These are phyloP conservation scores for Leonotis leonurus DNA, from an alignment of 257 asterid species.

Conservation along the genomic window DNA sequence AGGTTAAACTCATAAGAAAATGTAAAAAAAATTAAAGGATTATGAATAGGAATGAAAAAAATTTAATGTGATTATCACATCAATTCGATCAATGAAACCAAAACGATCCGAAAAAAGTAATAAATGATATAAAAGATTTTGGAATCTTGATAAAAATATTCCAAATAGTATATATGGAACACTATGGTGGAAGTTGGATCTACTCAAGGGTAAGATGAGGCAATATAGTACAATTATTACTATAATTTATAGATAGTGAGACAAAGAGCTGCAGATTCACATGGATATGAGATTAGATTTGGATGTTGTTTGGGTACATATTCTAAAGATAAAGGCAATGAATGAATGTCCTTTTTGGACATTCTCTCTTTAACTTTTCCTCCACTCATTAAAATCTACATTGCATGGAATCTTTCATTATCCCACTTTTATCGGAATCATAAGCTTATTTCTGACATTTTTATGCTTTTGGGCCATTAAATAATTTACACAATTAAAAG, in stretches of 20 bases:
- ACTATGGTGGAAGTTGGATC: neutral
- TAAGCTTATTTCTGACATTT: neutral
- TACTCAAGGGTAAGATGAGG: neutral
- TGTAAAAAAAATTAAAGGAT: no score
- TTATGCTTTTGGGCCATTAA: neutral
- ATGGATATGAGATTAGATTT: slow-evolving; percentile 19
- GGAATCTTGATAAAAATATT: no score
- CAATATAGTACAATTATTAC: neutral
- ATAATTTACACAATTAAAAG: no score
- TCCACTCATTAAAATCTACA: neutral
- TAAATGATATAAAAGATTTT: no score
- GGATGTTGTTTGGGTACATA: slow-evolving; percentile 10
- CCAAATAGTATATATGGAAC: no score
- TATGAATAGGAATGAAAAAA: no score
- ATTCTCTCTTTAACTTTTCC: slow-evolving; percentile 12
- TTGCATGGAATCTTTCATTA: neutral
- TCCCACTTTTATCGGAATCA: neutral
- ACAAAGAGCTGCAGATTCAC: slow-evolving; percentile 21
- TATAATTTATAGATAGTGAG: slow-evolving; percentile 3
- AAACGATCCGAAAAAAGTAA: no score
- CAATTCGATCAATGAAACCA: no score
- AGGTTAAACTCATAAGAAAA: no score
- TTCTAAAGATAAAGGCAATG: neutral
- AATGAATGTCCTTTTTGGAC: slow-evolving; percentile 19
- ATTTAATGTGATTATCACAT: no score